Base-by-base conservation (phyloP, 352 stramenopile species). In the Globisporangium takayamanum region DNA sequence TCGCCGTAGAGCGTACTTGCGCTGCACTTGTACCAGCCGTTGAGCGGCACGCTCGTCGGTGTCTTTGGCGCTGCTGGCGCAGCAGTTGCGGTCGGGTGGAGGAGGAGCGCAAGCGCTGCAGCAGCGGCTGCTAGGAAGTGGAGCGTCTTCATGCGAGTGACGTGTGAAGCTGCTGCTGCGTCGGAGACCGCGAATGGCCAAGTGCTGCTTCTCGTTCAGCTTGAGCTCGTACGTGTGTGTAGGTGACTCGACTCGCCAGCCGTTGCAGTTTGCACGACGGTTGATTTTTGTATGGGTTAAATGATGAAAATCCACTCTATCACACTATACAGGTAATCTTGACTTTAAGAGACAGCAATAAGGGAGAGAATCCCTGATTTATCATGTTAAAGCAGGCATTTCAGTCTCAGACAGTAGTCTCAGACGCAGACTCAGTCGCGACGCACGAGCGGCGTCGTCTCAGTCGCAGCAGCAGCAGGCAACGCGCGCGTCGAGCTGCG, bases 11-110 rank as follows among this genome's bases (percentile, higher is more conserved):
- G 61, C 22, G 68, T 74, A 55, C 61, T 74, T 8, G 54, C 37
- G 37, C 56, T 64, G 61, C 68, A 74, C 42, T 67, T 63, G 57
- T 65, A 74, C 68, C 68, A 74, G 46, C 68, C 68, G 30, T 74
- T 74, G 54, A 72, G 36, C 33, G 47, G 64, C 54, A 72, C 64
- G 16, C 46, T 30, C 41, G 54, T 48, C 26, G 60, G 54, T 20
- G 55, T 58, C 30, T 26, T 45, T 14, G 62, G 62, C 25, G 30
- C 11, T 11, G 45, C 41, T 16, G 22, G 22, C 28, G n/a, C 42
- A 30, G 51, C 36, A 3, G n/a, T 16, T 2, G 39, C 25, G 33
- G 3, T 39, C 33, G 33, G 8, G 10, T 12, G 33, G 33, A 16
- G 37, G 41, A 26, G 57, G 57, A 63, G 30, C 37, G 50, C 39